Base-by-base conservation (phyloP, 1,139 yeast species). In the Candida buenavistaensis region DNA sequence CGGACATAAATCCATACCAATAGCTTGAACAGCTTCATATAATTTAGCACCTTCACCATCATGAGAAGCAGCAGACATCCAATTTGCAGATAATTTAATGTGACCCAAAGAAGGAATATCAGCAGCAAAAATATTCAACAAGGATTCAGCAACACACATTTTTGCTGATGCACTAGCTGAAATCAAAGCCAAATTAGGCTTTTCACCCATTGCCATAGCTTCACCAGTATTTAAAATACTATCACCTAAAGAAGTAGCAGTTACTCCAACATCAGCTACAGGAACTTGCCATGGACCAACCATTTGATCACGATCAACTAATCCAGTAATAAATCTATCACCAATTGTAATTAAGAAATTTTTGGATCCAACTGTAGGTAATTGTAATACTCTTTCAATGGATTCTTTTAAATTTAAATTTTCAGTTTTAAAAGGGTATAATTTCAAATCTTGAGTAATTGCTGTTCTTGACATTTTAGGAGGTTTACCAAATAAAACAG, bases 231-330 rank as follows among this genome's bases (percentile, higher is more conserved):
- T 51, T 42, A 82, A 62, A 35, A 85, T 64, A 6, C 73, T 69
- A 36, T 80, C 84, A 50, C 95, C 97, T 36, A 88, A 74, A 2
- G 97, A 86, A 0, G 97, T 83, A 41, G 87, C 83, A 13, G 98
- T 90, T 37, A 92, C 97, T 62, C 96, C 98, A 39, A 89, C 97
- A 59, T 94, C 97, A n/a, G 98, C 94, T 15, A 94, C 98, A 28
- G 99, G 98, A 5, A 85, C 90, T 72, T 94, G 99, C 97, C 98
- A 94, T 54, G 98, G 98, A 29, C 99, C 99, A 42, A 94, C 97
- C 84, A 90, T 84, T 68, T 94, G 99, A 59, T 94, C 99, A 58
- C 98, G 82, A 54, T 95, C 97, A 44, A 92, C 86, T 50, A 94
- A 76, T 32, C 99, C 99, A 26, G 97, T 92, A 42, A 94, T 94